A percentile compares a stretch with the other conserved stretches of the same genome.
Evolutionary conservation across 192 early-diverging fungal species (phyloP).

Genomic region (Backusella macrospora): DNA sequence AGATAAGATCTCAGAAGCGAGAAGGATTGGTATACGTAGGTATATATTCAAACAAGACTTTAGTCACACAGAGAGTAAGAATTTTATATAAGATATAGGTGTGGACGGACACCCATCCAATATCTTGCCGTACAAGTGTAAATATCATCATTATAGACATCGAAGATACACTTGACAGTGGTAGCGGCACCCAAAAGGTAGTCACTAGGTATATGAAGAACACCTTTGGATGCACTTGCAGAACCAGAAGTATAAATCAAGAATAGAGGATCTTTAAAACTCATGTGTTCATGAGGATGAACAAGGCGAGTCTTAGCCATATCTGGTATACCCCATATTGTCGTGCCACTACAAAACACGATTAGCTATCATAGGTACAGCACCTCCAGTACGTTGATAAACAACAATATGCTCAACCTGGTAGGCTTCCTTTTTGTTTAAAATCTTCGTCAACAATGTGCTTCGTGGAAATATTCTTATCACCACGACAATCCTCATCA

Average conservation of each 20-base stretch:
- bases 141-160: conserved; percentile 84
- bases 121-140: conserved; percentile 94
- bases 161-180: conserved; percentile 92
- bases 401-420: conserved; percentile 87
- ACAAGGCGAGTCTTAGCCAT: conserved; percentile 76
- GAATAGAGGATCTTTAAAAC: conserved; percentile 90
- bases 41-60: conserved; percentile 91
- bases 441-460: conserved; percentile 91
- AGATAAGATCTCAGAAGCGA: conserved; percentile 81
- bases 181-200: conserved; percentile 85
- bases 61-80: conserved; percentile 81
- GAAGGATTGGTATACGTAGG: conserved; percentile 89
- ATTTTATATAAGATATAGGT: conserved; percentile 94
- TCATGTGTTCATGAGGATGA: conserved; percentile 84
- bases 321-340: conserved; percentile 77
- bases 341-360: conserved; percentile 96
- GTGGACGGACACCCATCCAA: conserved; percentile 88
- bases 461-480: conserved; percentile 86
- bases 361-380: conserved; percentile 69
- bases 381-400: conserved; percentile 85
- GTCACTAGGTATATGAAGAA: conserved; percentile 91
- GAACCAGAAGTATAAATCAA: conserved; percentile 93
- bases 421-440: conserved; percentile 66
- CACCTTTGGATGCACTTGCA: conserved; percentile 88
- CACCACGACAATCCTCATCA: conserved; percentile 91